Conservation (phyloP, 2,329 filamentous ascomycete genomes). For the Scedosporium dehoogii region DNA sequence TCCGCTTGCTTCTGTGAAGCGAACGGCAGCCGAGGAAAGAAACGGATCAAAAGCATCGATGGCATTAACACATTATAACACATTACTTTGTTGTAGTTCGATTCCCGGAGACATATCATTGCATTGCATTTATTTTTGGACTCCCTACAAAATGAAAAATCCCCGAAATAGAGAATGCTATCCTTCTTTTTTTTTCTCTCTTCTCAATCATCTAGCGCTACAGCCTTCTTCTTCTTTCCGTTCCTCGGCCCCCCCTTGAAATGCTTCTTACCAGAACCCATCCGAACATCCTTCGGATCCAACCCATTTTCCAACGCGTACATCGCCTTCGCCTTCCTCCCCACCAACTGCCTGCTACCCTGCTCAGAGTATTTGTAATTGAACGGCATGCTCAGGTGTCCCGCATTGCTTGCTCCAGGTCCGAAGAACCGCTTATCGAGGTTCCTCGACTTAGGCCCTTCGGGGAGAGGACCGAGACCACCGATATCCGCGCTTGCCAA, state of each 20-base stretch:
- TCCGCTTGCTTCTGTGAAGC: too few relatives aligned
- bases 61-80: too few relatives aligned
- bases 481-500: neutral
- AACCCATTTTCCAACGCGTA: constrained; percentile 76
- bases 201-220: constrained; percentile 23
- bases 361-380: constrained; percentile 83
- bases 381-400: constrained; percentile 70
- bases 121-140: neutral
- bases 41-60: neutral
- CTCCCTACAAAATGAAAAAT: neutral
- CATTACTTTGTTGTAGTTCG: too few relatives aligned
- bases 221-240: constrained; percentile 36
- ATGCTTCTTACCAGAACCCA: constrained; percentile 75
- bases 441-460: constrained; percentile 63
- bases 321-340: constrained; percentile 73
- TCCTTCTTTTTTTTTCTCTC: neutral
- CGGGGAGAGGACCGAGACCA: constrained; percentile 29
- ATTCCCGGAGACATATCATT: too few relatives aligned
- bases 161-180: neutral
- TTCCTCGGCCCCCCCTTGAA: constrained; percentile 69
- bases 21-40: too few relatives aligned
- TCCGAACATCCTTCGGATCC: constrained; percentile 66
- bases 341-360: constrained; percentile 61
- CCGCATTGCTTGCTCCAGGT: constrained; percentile 45
- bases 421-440: constrained; percentile 90